Conservation (phyloP, 345 rosid genomes). For the thale cress (Arabidopsis thaliana) region DNA sequence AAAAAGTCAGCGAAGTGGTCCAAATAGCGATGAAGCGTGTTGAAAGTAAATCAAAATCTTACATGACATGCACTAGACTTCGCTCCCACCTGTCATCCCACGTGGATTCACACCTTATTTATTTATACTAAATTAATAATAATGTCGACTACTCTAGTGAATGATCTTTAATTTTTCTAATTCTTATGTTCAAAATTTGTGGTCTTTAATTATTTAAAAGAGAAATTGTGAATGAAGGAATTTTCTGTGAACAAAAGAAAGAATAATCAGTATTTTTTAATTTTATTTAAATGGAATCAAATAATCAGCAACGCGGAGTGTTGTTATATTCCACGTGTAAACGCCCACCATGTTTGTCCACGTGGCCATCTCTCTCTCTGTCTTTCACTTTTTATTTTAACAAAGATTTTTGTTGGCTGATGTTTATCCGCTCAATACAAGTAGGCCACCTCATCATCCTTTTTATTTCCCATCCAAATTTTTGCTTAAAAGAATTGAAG, state of each 20-base stretch:
- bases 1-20: conserved; percentile 42
- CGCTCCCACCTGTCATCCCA: conserved; percentile 41
- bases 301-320: conserved; percentile 15
- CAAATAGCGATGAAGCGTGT: conserved; percentile 45
- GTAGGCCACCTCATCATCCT: background rate
- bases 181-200: background rate
- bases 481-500: background rate
- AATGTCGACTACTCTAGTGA: conserved; percentile 1
- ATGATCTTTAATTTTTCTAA: background rate
- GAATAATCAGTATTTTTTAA: background rate
- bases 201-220: background rate
- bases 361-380: background rate
- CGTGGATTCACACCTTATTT: conserved; percentile 34
- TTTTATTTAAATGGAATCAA: background rate
- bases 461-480: background rate
- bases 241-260: background rate
- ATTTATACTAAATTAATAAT: background rate
- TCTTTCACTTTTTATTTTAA: conserved; percentile 1
- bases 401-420: background rate
- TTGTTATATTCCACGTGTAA: conserved; percentile 32
- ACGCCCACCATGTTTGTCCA: background rate
- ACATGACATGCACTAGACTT: conserved; percentile 41
- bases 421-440: conserved; percentile 20
- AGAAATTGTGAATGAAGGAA: conserved; percentile 1
- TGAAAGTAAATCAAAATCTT: conserved; percentile 40